Evolutionary conservation across 257 asterid species (phyloP), one percentile per base, ranked within the genome.

Genomic region (Verbena officinalis): DNA sequence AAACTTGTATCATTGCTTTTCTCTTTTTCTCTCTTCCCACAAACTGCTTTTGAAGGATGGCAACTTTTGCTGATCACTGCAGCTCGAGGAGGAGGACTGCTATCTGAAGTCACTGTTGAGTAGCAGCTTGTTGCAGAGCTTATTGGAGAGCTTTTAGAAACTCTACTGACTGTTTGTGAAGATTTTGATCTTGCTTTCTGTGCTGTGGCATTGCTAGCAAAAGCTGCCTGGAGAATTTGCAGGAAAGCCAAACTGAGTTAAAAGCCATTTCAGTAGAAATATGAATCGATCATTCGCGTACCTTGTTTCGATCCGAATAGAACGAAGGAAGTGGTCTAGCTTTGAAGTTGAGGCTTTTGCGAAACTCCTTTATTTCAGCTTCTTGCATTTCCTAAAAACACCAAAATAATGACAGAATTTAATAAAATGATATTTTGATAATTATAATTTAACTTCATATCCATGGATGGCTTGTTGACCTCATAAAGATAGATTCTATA

Each of bases 261-360:
- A 12, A 9, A 9, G 22, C 14, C 7, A 21, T 3, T 23, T 21
- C 33, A 23, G 12, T 51, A 3, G 24, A 24, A 22, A 15, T 52
- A 5, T 52, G 27, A 23, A 52, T 9, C 64, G 54, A n/a, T 33
- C 59, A 27, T 51, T 59, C 19, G 56, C 24, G 22, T 77, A 86
- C 92, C 90, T 80, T 84, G 75, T 39, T 77, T 73, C 34, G 63
- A 43, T 79, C 78, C 1, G 80, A 52, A 63, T 80, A 85, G 65
- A 85, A 90, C 0, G 95, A 76, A 62, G 95, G 94, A 78, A 90
- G 67, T 21, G 97, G 97, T 14, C 79, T 80, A 40, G 96, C 97
- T 78, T 85, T 90, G 62, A 90, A 90, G 65, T 77, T 87, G 42
- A 82, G 83, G 85, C 75, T 77, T 72, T 69, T 82, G 39, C 88